These are phyloP conservation scores for Sugiyamaella floridensis DNA, from an alignment of 805 yeast species.

Conservation along the genomic window DNA sequence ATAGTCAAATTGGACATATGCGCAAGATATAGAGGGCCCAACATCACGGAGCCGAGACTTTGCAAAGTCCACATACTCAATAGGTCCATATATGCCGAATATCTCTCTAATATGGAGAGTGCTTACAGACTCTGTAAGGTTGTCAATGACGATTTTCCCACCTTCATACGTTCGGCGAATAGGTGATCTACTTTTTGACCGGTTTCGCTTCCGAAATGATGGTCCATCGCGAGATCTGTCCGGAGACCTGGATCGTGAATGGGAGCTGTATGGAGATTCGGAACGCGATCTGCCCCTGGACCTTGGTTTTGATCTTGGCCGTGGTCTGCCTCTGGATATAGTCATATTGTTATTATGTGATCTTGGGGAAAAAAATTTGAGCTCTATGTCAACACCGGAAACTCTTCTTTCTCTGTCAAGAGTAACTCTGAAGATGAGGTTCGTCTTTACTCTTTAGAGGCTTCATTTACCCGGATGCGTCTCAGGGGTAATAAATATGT, in stretches of 20 bases:
- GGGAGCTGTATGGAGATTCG: constrained; percentile 2
- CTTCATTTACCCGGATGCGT: background rate
- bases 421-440: too few species aligned
- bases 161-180: background rate
- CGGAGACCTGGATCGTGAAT: constrained; percentile 7
- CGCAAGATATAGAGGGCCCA: constrained; percentile 1
- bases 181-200: background rate
- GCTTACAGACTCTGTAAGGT: constrained; percentile 2
- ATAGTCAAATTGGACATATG: constrained; percentile 6
- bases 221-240: background rate
- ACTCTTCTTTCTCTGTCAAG: too few species aligned
- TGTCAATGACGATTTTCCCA: constrained; percentile 2
- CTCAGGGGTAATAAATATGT: background rate
- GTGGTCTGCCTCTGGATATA: background rate
- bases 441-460: background rate
- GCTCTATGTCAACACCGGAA: too few species aligned
- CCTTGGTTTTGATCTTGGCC: constrained; percentile 6
- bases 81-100: constrained; percentile 15
- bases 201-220: background rate
- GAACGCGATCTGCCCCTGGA: constrained; percentile 7
- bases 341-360: too few species aligned
- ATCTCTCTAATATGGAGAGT: constrained; percentile 15
- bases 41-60: background rate
- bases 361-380: too few species aligned
- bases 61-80: constrained; percentile 5